Evolutionary conservation across 73 alveolate genomes (phyloP).

Genomic region (Durusdinium trenchii): DNA sequence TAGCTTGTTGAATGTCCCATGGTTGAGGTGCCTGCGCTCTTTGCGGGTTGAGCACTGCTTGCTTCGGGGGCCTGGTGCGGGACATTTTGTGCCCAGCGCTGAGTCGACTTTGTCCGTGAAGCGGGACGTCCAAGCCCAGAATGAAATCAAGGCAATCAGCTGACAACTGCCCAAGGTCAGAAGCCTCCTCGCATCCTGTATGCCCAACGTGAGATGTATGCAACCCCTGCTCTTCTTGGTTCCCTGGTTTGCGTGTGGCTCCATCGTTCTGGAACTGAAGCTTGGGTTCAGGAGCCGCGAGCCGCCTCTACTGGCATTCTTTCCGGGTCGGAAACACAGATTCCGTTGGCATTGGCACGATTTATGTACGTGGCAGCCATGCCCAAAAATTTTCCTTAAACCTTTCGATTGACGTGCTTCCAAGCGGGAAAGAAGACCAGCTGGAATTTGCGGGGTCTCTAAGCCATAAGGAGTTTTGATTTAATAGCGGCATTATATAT

Average conservation of each 20-base stretch:
- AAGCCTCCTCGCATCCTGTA: conserved; percentile 79
- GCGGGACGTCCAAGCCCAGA: too few species aligned
- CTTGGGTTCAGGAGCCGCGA: conserved; percentile 7
- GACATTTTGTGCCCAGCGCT: conserved; percentile 40
- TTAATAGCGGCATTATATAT: too few species aligned
- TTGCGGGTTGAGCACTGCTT: conserved; percentile 79
- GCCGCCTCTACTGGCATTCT: too few species aligned
- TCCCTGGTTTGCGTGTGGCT: conserved; percentile 57
- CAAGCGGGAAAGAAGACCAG: too few species aligned
- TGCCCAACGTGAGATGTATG: conserved; percentile 80
- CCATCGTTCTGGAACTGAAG: neutral
- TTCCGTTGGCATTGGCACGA: too few species aligned
- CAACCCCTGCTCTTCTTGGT: conserved; percentile 70
- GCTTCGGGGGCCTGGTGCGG: conserved; percentile 78
- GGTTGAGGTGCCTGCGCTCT: conserved; percentile 71
- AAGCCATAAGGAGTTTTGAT: too few species aligned
- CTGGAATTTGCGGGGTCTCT: too few species aligned
- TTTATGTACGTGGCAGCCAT: too few species aligned
- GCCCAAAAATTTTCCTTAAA: too few species aligned
- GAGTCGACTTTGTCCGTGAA: neutral
- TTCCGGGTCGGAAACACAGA: too few species aligned
- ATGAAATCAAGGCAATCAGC: too few species aligned
- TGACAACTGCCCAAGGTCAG: conserved; percentile 21
- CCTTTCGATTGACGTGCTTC: too few species aligned
- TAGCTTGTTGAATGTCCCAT: neutral